phyloP scores from a whole-genome alignment of 106 monocot species.

The Vanilla planifolia region DNA sequence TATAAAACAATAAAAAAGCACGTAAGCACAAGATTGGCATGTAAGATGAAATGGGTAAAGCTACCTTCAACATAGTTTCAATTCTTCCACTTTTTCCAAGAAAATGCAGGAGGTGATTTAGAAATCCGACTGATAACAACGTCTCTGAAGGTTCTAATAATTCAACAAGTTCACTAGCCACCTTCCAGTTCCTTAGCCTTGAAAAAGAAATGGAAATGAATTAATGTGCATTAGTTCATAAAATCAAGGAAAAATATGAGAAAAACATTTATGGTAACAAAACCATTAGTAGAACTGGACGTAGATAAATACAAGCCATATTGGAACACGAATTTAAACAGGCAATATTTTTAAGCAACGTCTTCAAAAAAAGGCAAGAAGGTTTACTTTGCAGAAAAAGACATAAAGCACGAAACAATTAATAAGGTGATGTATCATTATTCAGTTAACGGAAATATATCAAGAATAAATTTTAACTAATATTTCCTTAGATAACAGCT shows the following conservation, averaged over 20 bases:
- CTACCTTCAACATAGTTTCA: conserved; percentile 95
- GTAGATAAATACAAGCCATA: too few relatives aligned
- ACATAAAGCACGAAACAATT: too few relatives aligned
- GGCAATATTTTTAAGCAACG: too few relatives aligned
- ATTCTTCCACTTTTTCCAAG: conserved; percentile 91
- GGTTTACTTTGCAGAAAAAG: too few relatives aligned
- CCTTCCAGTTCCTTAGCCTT: conserved; percentile 84
- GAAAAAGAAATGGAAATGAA: conserved; percentile 1
- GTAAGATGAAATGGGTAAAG: neutral
- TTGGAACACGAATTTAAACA: too few relatives aligned
- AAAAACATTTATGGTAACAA: too few relatives aligned
- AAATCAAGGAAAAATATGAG: neutral
- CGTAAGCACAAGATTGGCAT: neutral
- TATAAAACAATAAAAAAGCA: neutral
- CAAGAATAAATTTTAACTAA: too few relatives aligned
- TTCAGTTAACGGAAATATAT: too few relatives aligned
- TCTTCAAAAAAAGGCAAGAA: too few relatives aligned
- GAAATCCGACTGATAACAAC: conserved; percentile 53
- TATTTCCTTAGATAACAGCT: too few relatives aligned
- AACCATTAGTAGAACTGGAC: too few relatives aligned
- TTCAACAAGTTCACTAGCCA: conserved; percentile 56
- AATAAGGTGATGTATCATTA: too few relatives aligned
- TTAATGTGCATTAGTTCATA: neutral
- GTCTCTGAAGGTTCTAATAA: conserved; percentile 59
- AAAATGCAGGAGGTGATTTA: conserved; percentile 73